A percentile compares a stretch with the other conserved stretches of the same genome.
These are phyloP conservation scores for Magnolia changhungtana DNA, from an alignment of 164 flowering plant genomes.

Conservation along the genomic window DNA sequence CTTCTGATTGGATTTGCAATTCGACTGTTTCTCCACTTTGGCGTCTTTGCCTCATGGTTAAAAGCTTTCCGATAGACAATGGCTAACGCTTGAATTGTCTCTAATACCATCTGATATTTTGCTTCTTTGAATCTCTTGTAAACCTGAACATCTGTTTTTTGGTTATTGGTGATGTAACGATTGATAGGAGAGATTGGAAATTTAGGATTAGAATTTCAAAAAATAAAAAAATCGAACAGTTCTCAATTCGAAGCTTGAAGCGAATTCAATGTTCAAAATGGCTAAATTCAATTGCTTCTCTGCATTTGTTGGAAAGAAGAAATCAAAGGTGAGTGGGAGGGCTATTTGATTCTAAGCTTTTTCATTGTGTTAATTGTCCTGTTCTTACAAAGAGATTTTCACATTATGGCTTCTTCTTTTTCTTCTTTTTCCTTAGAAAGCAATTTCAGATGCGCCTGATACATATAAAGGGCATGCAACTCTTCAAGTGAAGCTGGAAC, in stretches of 20 bases:
- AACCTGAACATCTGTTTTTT: neutral
- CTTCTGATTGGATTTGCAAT: neutral
- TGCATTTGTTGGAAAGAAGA: conserved; percentile 37
- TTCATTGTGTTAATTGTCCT: neutral
- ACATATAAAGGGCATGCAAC: conserved; percentile 22
- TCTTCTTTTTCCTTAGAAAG: conserved; percentile 20
- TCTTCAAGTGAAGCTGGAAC: conserved; percentile 39
- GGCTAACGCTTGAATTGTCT: conserved; percentile 45
- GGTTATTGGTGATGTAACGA: conserved; percentile 19
- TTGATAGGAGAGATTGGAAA: neutral
- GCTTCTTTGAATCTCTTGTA: neutral
- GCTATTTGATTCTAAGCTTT: neutral
- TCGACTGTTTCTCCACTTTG: conserved; percentile 26
- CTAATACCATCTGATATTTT: neutral
- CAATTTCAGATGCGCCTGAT: conserved; percentile 14
- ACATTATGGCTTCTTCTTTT: neutral
- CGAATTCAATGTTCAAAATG: conserved; percentile 28
- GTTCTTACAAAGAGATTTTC: neutral
- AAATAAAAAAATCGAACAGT: neutral
- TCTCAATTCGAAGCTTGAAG: neutral
- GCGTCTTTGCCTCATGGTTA: conserved; percentile 29
- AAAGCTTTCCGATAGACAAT: conserved; percentile 58
- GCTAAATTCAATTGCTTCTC: conserved; percentile 48
- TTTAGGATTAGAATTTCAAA: neutral
- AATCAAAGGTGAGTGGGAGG: conserved; percentile 41